Evolutionary conservation across 2,329 filamentous ascomycete genomes (phyloP), one percentile per base, ranked within the genome.

Genomic region (Fusarium devonianum): DNA sequence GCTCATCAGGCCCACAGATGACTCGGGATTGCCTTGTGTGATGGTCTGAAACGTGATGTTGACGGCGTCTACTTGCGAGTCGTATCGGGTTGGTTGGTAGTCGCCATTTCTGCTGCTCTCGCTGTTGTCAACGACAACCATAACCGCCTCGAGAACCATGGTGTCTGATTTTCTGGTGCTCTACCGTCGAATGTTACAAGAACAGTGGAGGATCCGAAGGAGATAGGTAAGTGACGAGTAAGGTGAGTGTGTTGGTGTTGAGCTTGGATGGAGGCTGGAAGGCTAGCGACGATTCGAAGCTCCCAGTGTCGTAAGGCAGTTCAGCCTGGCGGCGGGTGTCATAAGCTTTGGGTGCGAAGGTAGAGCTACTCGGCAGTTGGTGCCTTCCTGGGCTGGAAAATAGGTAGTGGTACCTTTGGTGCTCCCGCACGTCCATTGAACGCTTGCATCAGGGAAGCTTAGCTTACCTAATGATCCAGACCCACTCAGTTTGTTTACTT

Each of bases 101-200:
- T 99, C 94, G 71, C 95, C 94, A 77, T 99, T 99, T 72, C 94
- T 87, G 80, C 91, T 96, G 78, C 89, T 92, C 80, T 99, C 94
- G 80, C 92, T 97, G 82, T 97, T 99, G 83, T 99, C 94, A 69
- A 97, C 91, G 82, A 97, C 87, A 75, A 99, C 90, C 92, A 99
- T 97, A 58, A 96, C 95, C 78, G 94, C 95, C 86, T 99, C 94
- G 76, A 99, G 87, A 77, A 88, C 90, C 94, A 99, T 99, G 70
- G 82, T 92, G 85, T 73, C 76, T 73, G 73, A 67, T 59, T 56
- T 52, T 61, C 44, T 18, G 37, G 16, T 50, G 44, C 40, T 50
- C 21, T 41, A 33, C 4, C 11, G 18, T 18, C 33, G 37, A 21
- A 19, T 46, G 25, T 11, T 46, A 18, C 19, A 32, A 26, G 43